Evolutionary conservation across 805 yeast genomes (phyloP).

Genomic region (Candida ponderosae): DNA sequence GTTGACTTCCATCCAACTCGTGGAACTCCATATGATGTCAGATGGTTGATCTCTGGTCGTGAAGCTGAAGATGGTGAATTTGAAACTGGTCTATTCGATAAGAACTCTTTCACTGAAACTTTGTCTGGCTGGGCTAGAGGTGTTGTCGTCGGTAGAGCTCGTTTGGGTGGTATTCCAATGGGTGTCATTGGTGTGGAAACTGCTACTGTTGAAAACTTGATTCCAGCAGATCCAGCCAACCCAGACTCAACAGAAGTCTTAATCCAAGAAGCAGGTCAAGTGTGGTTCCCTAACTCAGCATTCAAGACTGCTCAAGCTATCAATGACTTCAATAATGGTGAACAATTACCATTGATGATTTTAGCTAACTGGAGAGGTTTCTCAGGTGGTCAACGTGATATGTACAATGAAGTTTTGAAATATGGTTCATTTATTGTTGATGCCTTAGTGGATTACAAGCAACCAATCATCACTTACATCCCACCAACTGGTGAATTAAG

Average conservation of each 20-base stretch:
- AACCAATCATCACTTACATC: slow-evolving; percentile 93
- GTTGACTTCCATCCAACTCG: slow-evolving; percentile 72
- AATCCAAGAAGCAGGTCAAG: slow-evolving; percentile 97
- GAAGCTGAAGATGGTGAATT: slow-evolving; percentile 58
- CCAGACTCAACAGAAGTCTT: slow-evolving; percentile 85
- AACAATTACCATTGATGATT: slow-evolving; percentile 93
- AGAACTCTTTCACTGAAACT: slow-evolving; percentile 90
- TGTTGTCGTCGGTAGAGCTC: slow-evolving; percentile 97
- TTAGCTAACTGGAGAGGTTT: slow-evolving; percentile 99
- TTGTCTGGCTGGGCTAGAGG: slow-evolving; percentile 98
- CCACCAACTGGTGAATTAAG: slow-evolving; percentile 98
- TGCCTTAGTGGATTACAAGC: slow-evolving; percentile 91
- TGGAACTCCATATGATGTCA: slow-evolving; percentile 76
- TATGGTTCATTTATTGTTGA: slow-evolving; percentile 97
- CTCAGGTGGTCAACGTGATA: slow-evolving; percentile 99
- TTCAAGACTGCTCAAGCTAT: slow-evolving; percentile 99
- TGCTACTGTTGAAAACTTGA: slow-evolving; percentile 76
- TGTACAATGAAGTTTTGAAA: slow-evolving; percentile 97
- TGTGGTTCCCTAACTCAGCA: slow-evolving; percentile 99
- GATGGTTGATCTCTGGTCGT: slow-evolving; percentile 91
- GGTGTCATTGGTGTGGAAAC: slow-evolving; percentile 98
- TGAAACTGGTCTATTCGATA: slow-evolving; percentile 87
- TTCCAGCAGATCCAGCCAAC: slow-evolving; percentile 98
- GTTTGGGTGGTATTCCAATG: slow-evolving; percentile 97
- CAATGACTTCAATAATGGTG: slow-evolving; percentile 96